These are phyloP conservation scores for Ophiostoma ulmi DNA, from an alignment of 2,329 filamentous ascomycete genomes.

Conservation along the genomic window DNA sequence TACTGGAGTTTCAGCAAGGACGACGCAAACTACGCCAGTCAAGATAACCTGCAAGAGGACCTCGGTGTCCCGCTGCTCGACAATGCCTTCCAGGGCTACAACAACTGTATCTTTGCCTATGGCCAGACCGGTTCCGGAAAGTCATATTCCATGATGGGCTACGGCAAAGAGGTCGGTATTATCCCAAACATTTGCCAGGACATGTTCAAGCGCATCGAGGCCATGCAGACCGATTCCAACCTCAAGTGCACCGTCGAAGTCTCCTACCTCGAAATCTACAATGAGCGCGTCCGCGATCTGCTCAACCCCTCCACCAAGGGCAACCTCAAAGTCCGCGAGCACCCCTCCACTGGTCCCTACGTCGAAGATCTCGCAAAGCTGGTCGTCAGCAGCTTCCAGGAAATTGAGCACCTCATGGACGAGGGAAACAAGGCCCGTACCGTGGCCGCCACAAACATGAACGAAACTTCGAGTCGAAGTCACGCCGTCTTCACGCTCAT, in stretches of 20 bases:
- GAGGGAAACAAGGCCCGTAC: slow-evolving; percentile 98
- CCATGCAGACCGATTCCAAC: slow-evolving; percentile 70
- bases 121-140: slow-evolving; percentile 98
- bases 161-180: slow-evolving; percentile 66
- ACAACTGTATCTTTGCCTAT: slow-evolving; percentile 98
- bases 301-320: slow-evolving; percentile 65
- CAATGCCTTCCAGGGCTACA: slow-evolving; percentile 98
- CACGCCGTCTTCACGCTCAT: slow-evolving; percentile 97
- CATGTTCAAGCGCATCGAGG: slow-evolving; percentile 87
- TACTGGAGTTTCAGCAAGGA: slow-evolving; percentile 88
- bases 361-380: slow-evolving; percentile 95
- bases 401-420: slow-evolving; percentile 98
- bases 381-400: slow-evolving; percentile 84
- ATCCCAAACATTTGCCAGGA: slow-evolving; percentile 96
- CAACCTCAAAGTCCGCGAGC: slow-evolving; percentile 92
- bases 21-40: slow-evolving; percentile 82
- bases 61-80: slow-evolving; percentile 95
- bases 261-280: slow-evolving; percentile 99
- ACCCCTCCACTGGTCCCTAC: slow-evolving; percentile 89
- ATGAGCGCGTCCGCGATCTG: slow-evolving; percentile 94
- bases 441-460: slow-evolving; percentile 98
- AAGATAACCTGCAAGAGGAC: slow-evolving; percentile 89
- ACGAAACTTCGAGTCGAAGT: slow-evolving; percentile 96
- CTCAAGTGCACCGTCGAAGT: slow-evolving; percentile 96
- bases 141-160: slow-evolving; percentile 98